These are phyloP conservation scores for Prinsepia uniflora DNA, from an alignment of 306 rosid genomes.

Conservation along the genomic window DNA sequence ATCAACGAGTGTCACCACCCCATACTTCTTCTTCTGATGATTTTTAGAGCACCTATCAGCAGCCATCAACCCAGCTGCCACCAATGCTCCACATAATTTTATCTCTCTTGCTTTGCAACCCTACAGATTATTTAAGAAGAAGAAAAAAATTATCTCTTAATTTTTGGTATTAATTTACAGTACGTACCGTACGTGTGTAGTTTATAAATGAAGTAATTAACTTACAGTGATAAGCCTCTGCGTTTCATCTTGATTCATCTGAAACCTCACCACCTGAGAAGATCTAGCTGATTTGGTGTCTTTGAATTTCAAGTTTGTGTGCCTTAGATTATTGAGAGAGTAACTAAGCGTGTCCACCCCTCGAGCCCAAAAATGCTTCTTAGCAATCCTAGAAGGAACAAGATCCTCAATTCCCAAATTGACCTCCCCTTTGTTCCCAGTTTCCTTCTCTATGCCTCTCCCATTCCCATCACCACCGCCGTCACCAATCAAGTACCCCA, in stretches of 20 bases:
- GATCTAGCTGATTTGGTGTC: conserved; percentile 31
- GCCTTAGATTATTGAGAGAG: conserved; percentile 44
- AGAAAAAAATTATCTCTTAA: no score
- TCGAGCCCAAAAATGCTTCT: conserved; percentile 44
- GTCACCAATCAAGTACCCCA: conserved; percentile 10
- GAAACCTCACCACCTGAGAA: conserved; percentile 49
- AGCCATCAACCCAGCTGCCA: conserved; percentile 59
- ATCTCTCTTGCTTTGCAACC: conserved; percentile 50
- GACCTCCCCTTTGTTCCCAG: conserved; percentile 9
- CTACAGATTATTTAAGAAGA: conserved; percentile 18
- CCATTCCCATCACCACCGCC: neutral
- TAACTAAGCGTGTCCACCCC: conserved; percentile 51
- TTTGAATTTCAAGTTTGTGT: conserved; percentile 43
- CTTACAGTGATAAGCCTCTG: conserved; percentile 41
- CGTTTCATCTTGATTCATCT: conserved; percentile 35
- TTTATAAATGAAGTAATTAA: neutral
- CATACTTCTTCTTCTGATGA: conserved; percentile 42
- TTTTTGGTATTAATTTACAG: neutral
- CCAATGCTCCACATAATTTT: conserved; percentile 50
- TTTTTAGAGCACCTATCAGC: conserved; percentile 25
- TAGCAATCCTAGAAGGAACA: conserved; percentile 28
- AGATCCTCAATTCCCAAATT: conserved; percentile 47
- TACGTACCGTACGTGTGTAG: no score
- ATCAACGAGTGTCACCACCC: conserved; percentile 46
- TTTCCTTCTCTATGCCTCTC: neutral